Percentiles rank a stretch among this genome's conserved stretches.
Conservation (phyloP, 2,329 filamentous ascomycete genomes). For the Dactylellina haptotyla region DNA sequence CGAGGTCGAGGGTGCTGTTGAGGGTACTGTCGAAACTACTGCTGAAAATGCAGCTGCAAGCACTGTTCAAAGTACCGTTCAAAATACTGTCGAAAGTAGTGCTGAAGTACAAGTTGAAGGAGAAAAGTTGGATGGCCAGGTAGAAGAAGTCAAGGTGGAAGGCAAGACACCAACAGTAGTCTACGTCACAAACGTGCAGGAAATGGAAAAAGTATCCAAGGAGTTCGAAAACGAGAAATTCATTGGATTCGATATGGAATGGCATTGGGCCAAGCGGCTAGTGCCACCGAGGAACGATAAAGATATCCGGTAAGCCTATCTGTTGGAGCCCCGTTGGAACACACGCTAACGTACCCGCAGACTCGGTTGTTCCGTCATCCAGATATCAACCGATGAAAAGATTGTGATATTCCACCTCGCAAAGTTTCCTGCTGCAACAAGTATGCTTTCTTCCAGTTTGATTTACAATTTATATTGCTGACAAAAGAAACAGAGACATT, state of each 20-base stretch:
- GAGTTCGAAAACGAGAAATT: constrained; percentile 76
- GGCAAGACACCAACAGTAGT: constrained; percentile 75
- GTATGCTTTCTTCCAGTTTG: constrained; percentile 57
- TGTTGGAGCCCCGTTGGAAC: constrained; percentile 61
- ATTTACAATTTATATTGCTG: constrained; percentile 58
- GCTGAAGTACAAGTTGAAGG: too few species aligned
- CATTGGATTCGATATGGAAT: constrained; percentile 91
- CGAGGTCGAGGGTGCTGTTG: too few species aligned
- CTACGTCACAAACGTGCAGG: constrained; percentile 76
- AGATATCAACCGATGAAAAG: constrained; percentile 79
- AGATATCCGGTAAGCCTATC: constrained; percentile 28
- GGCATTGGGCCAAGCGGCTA: constrained; percentile 66
- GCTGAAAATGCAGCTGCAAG: too few species aligned
- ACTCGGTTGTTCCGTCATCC: constrained; percentile 80
- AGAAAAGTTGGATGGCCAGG: too few species aligned
- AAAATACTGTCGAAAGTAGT: too few species aligned
- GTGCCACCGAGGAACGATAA: constrained; percentile 51
- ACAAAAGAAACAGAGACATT: constrained; percentile 65
- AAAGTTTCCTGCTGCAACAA: constrained; percentile 47
- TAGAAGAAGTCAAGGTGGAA: too few species aligned
- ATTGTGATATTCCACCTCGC: constrained; percentile 86
- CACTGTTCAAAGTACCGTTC: too few species aligned
- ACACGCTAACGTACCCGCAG: constrained; percentile 65
- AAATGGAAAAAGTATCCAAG: constrained; percentile 73
- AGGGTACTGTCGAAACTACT: too few species aligned